phyloP scores from a whole-genome alignment of 352 stramenopile genomes.

The Phytophthora palmivora region DNA sequence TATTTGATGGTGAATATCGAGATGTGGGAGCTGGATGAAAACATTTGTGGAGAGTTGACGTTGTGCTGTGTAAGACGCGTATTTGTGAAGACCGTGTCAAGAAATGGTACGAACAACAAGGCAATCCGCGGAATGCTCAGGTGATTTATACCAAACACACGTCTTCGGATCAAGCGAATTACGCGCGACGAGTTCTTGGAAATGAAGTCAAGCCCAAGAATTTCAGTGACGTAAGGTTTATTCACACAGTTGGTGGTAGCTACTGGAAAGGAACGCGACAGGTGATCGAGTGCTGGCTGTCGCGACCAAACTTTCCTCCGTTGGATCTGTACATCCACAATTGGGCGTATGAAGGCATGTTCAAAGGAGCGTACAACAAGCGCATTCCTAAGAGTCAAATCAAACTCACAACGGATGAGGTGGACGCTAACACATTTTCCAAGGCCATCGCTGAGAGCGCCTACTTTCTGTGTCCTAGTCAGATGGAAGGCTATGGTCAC shows the following conservation, averaged over 20 bases:
- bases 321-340: conserved; percentile 62
- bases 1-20: conserved; percentile 57
- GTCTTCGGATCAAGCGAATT: conserved; percentile 52
- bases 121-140: conserved; percentile 50
- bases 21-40: conserved; percentile 57
- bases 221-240: conserved; percentile 45
- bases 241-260: conserved; percentile 47
- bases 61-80: conserved; percentile 55
- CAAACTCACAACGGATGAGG: conserved; percentile 35
- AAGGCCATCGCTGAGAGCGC: conserved; percentile 49
- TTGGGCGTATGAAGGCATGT: conserved; percentile 47
- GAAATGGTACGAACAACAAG: conserved; percentile 62
- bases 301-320: conserved; percentile 48
- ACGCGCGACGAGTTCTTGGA: conserved; percentile 31
- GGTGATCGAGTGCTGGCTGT: conserved; percentile 69
- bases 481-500: conserved; percentile 69
- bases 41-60: conserved; percentile 49
- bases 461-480: conserved; percentile 71
- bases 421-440: conserved; percentile 45
- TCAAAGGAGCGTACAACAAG: conserved; percentile 38
- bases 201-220: conserved; percentile 43
- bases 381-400: conserved; percentile 45
- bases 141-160: conserved; percentile 75
- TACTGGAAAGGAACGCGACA: conserved; percentile 59
- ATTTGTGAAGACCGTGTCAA: conserved; percentile 50